Conservation (phyloP, 257 asterid genomes). For the Sherardia arvensis region DNA sequence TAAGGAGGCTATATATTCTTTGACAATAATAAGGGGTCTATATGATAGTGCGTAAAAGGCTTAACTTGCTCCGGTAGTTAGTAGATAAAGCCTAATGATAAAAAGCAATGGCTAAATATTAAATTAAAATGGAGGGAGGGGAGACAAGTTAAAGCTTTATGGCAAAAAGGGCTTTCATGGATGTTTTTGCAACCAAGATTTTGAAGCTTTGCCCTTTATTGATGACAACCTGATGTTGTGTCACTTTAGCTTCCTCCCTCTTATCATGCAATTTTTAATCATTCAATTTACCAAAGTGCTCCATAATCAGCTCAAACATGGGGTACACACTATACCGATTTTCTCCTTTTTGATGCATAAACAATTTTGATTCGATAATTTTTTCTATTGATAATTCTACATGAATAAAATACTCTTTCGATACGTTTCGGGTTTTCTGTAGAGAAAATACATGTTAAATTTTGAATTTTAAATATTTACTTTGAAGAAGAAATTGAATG, state of each 20-base stretch:
- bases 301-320: neutral
- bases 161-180: slow-evolving; percentile 9
- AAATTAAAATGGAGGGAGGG: slow-evolving; percentile 5
- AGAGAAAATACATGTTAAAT: too few species aligned
- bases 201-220: slow-evolving; percentile 12
- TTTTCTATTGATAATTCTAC: neutral
- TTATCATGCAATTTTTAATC: neutral
- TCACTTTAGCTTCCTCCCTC: slow-evolving; percentile 7
- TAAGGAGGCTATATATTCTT: too few species aligned
- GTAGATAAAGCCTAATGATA: slow-evolving; percentile 7
- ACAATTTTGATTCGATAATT: neutral
- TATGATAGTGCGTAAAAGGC: slow-evolving; percentile 11
- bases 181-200: slow-evolving; percentile 14
- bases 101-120: slow-evolving; percentile 4
- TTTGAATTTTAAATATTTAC: too few species aligned
- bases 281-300: slow-evolving; percentile 7
- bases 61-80: neutral
- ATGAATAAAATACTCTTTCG: too few species aligned
- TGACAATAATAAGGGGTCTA: neutral
- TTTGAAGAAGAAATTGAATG: too few species aligned
- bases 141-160: slow-evolving; percentile 26
- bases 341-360: neutral
- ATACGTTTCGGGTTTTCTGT: too few species aligned
- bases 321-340: neutral
- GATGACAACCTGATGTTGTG: slow-evolving; percentile 6